Percentiles rank a stretch among this genome's conserved stretches.
These are phyloP conservation scores for Knoxia roxburghii DNA, from an alignment of 257 asterid genomes.

Conservation along the genomic window DNA sequence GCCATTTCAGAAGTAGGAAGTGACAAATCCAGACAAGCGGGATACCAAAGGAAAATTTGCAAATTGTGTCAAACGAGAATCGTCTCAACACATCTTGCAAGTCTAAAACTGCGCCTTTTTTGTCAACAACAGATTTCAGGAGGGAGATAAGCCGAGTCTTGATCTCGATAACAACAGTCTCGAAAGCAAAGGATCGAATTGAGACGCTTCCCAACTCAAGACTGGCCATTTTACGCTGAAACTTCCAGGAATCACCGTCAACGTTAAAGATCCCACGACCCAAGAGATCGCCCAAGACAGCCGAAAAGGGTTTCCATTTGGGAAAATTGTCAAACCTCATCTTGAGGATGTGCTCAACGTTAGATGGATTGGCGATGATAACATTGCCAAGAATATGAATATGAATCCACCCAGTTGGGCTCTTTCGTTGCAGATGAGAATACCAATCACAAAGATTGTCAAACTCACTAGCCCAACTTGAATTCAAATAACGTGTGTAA, in stretches of 20 bases:
- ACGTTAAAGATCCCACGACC: conserved; percentile 84
- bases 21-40: conserved; percentile 45
- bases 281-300: conserved; percentile 57
- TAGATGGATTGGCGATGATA: conserved; percentile 50
- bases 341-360: conserved; percentile 68
- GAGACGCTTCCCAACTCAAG: conserved; percentile 60
- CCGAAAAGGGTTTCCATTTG: conserved; percentile 59
- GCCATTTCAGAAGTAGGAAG: conserved; percentile 53
- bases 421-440: conserved; percentile 48
- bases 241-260: conserved; percentile 75
- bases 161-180: conserved; percentile 42
- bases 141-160: conserved; percentile 50
- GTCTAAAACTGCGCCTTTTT: conserved; percentile 24
- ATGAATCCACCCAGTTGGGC: conserved; percentile 60
- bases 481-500: conserved; percentile 43
- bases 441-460: conserved; percentile 81
- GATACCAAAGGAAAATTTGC: conserved; percentile 67
- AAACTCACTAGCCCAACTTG: conserved; percentile 48
- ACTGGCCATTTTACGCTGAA: conserved; percentile 70
- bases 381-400: conserved; percentile 62
- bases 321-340: conserved; percentile 62
- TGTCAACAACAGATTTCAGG: conserved; percentile 17
- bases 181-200: conserved; percentile 49
- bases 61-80: conserved; percentile 66
- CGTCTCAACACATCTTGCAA: conserved; percentile 72